Base-by-base conservation (phyloP, 176 grass and related monocot genomes). In the Pharus latifolius region DNA sequence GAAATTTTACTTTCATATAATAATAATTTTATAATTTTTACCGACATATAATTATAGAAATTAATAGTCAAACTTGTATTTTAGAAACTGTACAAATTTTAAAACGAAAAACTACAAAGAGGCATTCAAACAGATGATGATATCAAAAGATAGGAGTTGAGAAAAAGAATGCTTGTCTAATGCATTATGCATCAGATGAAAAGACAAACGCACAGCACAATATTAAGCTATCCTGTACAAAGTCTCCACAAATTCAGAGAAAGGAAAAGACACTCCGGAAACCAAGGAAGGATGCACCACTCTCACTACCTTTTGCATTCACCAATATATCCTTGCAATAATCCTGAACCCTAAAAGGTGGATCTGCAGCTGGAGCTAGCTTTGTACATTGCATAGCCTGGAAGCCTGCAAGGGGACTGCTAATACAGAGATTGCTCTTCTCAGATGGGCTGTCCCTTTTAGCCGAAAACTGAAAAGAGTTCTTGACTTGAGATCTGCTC, bases 251-350 rank as follows among this genome's bases (percentile, higher is more conserved):
- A 57, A 22, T 46, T 83, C 72, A 95, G 16, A 97, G 83, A 47
- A 97, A 89, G 12, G 85, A 84, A 56, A 97, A 97, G 8, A 97
- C 31, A 77, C 88, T 92, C 80, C 82, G 89, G 69, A 80, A 82
- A 38, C 75, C 78, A 48, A 74, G 43, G 37, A 85, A 78, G 50
- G 69, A 43, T 22, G 29, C 29, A 11, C 49, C 48, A 4, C 30
- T 44, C 31, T 74, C 48, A 15, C 62, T 22, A 47, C 70, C 51
- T 49, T 68, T 78, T 40, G 43, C 24, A 25, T 72, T 70, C 31
- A 46, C 7, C 8, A 51, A 31, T 56, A 77, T 68, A 59, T 81
- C 56, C 65, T 48, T 65, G 55, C 37, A 52, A 20, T 74, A 86
- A 49, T 87, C 72, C 37, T 86, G 20, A 69, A 74, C 43, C 7